Percentiles rank a stretch among this genome's conserved stretches.
Conservation (phyloP, 257 asterid genomes). For the Nicotiana knightiana region DNA sequence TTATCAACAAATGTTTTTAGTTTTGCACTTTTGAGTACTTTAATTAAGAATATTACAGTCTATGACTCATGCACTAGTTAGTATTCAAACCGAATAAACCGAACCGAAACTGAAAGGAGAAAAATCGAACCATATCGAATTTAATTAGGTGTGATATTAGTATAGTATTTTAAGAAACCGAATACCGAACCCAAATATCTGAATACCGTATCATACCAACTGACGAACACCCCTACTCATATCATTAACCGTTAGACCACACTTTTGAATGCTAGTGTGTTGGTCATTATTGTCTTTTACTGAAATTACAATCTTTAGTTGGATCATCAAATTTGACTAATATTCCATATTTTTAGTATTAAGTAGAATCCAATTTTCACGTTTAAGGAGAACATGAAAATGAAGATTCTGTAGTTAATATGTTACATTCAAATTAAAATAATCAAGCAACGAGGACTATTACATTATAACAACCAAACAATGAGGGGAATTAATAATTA, state of each 20-base stretch:
- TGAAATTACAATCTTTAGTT: background rate
- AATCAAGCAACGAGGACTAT: background rate
- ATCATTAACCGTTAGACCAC: background rate
- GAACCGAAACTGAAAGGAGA: no score
- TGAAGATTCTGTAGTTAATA: background rate
- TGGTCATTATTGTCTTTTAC: background rate
- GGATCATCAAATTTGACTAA: background rate
- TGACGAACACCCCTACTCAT: background rate
- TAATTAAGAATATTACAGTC: no score
- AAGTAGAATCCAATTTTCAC: background rate
- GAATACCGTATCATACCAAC: no score
- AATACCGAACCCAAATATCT: no score
- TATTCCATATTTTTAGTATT: background rate
- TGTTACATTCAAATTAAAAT: background rate
- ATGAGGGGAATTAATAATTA: background rate
- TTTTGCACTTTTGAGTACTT: no score
- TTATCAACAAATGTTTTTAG: no score
- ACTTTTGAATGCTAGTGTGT: background rate
- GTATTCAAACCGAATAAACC: no score
- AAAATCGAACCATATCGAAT: no score
- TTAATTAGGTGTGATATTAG: no score
- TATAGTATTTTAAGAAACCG: no score
- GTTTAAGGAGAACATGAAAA: background rate
- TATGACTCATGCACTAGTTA: no score
- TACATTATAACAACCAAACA: background rate